Conservation (phyloP, 352 stramenopile genomes). For the Phytophthora podocarpi region DNA sequence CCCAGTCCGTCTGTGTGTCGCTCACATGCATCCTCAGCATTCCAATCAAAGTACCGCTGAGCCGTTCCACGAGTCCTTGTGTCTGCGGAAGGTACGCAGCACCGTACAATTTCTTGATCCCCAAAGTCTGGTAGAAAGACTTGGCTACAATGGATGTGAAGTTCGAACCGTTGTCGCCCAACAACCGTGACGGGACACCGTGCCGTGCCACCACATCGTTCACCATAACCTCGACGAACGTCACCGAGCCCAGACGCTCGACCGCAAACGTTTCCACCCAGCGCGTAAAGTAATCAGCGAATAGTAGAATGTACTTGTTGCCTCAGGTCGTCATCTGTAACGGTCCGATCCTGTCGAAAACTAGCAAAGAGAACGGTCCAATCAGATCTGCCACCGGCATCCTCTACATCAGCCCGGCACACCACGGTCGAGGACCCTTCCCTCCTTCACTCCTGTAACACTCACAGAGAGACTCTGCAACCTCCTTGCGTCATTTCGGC, state of each 20-base stretch:
- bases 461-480: not conserved
- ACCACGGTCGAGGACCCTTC: not conserved
- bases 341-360: not conserved
- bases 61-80: slow-evolving; percentile 1
- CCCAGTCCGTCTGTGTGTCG: slow-evolving; percentile 4
- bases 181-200: not conserved
- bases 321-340: no score
- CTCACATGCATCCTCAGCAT: slow-evolving; percentile 5
- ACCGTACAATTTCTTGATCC: no score
- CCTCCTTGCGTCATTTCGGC: no score
- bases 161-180: slow-evolving; percentile 1
- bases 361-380: not conserved
- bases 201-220: not conserved
- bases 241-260: no score
- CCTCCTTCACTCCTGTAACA: not conserved
- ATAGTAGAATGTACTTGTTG: not conserved
- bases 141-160: not conserved
- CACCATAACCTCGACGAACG: not conserved
- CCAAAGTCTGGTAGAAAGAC: slow-evolving; percentile 4
- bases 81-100: no score
- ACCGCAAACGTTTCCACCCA: no score
- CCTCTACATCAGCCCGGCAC: not conserved
- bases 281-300: no score
- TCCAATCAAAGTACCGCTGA: not conserved
- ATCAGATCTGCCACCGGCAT: not conserved